Evolutionary conservation across 148 eudicot genomes (phyloP).

Genomic region (Polygonum maritimum): DNA sequence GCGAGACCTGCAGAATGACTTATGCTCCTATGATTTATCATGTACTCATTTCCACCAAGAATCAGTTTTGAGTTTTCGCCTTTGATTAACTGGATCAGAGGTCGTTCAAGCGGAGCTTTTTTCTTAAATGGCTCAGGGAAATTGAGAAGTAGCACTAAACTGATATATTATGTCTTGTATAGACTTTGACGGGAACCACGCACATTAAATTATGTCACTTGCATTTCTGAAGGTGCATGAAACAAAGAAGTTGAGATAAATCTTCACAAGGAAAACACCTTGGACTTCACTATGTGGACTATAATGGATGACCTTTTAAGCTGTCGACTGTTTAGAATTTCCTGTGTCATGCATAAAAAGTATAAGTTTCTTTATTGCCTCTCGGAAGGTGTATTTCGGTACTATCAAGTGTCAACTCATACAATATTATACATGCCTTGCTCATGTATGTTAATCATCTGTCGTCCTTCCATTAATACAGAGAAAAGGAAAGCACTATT

Average conservation of each 20-base stretch:
- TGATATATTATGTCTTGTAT: background rate
- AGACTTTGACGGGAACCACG: background rate
- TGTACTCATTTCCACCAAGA: background rate
- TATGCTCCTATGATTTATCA: background rate
- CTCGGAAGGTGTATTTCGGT: background rate
- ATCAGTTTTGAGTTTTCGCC: background rate
- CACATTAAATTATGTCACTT: background rate
- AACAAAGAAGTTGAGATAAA: background rate
- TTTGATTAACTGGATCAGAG: background rate
- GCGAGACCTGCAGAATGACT: background rate
- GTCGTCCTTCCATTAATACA: background rate
- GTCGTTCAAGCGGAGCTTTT: background rate
- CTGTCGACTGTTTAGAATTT: background rate
- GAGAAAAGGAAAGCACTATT: slow-evolving; percentile 24
- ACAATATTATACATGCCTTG: background rate
- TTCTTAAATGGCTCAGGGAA: background rate
- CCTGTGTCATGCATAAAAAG: background rate
- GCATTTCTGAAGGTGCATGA: background rate
- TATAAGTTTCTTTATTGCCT: background rate
- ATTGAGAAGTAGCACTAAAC: background rate
- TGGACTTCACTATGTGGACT: background rate
- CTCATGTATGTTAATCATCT: background rate
- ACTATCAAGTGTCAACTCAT: background rate
- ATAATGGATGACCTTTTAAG: background rate
- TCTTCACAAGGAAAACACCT: background rate